Conservation (phyloP, 1,284 basidiomycete species). For the Moesziomyces antarcticus region DNA sequence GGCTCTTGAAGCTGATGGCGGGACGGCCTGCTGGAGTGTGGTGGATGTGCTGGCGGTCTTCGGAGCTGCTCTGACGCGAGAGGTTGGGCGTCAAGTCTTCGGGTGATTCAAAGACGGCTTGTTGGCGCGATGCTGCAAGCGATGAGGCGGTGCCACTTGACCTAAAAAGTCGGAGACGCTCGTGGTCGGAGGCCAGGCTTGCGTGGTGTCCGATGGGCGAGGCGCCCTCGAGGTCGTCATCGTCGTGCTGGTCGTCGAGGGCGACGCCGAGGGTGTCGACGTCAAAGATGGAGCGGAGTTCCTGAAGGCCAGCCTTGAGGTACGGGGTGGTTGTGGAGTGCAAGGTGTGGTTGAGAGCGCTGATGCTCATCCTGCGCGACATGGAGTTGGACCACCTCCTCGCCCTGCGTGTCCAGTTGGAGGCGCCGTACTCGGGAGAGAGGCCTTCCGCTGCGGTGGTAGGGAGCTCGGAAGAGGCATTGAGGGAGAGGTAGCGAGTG, state of each 20-base stretch:
- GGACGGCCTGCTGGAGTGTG: not conserved
- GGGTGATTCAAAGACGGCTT: slow-evolving; percentile 22
- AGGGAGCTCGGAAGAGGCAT: slow-evolving; percentile 26
- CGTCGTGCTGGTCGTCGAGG: slow-evolving; percentile 13
- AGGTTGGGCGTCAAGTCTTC: slow-evolving; percentile 17
- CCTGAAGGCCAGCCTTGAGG: slow-evolving; percentile 55
- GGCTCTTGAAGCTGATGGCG: slow-evolving; percentile 22
- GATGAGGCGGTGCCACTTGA: not conserved
- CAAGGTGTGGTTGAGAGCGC: slow-evolving; percentile 32
- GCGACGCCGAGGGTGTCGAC: slow-evolving; percentile 43
- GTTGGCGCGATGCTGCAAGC: slow-evolving; percentile 3
- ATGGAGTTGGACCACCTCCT: slow-evolving; percentile 41
- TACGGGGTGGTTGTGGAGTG: slow-evolving; percentile 50
- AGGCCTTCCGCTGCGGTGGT: slow-evolving; percentile 6
- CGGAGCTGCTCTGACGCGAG: slow-evolving; percentile 35
- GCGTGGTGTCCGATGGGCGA: slow-evolving; percentile 9
- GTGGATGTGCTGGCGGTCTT: slow-evolving; percentile 12
- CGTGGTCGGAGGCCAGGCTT: not conserved
- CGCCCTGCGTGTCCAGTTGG: slow-evolving; percentile 28
- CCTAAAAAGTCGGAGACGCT: slow-evolving; percentile 2
- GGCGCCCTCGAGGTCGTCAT: slow-evolving; percentile 29
- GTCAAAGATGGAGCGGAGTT: slow-evolving; percentile 57
- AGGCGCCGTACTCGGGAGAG: slow-evolving; percentile 9
- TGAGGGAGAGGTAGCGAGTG: slow-evolving; percentile 22
- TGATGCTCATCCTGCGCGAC: slow-evolving; percentile 42